These are phyloP conservation scores for Plantago major DNA, from an alignment of 257 asterid species.

Conservation along the genomic window DNA sequence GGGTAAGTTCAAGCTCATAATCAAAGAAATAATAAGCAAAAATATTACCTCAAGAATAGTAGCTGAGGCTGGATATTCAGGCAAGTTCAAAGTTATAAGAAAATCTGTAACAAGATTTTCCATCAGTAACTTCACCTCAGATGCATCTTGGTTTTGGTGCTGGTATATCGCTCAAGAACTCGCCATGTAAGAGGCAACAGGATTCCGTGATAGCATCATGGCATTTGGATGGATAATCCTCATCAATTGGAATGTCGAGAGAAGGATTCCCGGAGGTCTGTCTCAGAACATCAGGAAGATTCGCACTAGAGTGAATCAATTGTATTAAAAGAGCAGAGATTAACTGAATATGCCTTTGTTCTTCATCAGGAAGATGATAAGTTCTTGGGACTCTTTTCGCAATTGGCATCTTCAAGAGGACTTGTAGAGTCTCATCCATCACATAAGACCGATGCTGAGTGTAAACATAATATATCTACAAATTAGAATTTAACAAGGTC, in stretches of 20 bases:
- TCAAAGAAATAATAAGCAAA: conserved; percentile 16
- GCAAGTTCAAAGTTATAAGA: conserved; percentile 81
- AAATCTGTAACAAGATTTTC: conserved; percentile 96
- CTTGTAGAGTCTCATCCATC: conserved; percentile 95
- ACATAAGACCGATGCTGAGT: conserved; percentile 75
- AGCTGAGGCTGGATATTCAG: conserved; percentile 94
- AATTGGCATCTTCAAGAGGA: conserved; percentile 80
- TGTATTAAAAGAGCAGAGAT: conserved; percentile 81
- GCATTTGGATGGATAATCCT: conserved; percentile 76
- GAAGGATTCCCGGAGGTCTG: conserved; percentile 56
- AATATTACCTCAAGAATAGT: conserved; percentile 76
- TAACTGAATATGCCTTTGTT: conserved; percentile 91
- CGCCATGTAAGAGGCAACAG: conserved; percentile 98
- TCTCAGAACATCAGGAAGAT: conserved; percentile 79
- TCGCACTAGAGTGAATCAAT: conserved; percentile 83
- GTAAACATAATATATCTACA: conserved; percentile 73
- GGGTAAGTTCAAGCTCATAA: conserved; percentile 29
- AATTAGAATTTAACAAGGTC: conserved; percentile 13
- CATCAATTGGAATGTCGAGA: conserved; percentile 59
- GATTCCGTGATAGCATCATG: conserved; percentile 86
- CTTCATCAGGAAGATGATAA: conserved; percentile 97
- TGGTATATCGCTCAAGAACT: conserved; percentile 87
- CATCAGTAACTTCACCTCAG: conserved; percentile 83
- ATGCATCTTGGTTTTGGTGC: conserved; percentile 83
- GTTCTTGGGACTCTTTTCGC: conserved; percentile 84